Conservation (phyloP, 768 basidiomycete species). For the Amanita subjunquillea region DNA sequence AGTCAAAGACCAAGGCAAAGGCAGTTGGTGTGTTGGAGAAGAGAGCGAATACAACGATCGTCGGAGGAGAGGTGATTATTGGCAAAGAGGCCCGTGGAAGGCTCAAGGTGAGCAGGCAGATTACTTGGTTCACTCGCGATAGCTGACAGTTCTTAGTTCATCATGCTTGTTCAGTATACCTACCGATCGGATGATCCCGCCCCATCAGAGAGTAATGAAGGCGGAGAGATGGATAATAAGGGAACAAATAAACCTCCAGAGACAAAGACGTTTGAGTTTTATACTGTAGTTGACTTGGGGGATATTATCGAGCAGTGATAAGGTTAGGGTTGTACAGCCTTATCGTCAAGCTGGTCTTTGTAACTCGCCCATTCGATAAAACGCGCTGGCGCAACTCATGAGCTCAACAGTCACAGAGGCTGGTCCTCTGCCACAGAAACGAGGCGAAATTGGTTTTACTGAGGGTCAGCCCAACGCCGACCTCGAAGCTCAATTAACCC, state of each 20-base stretch:
- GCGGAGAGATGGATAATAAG: conserved; percentile 23
- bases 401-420: conserved; percentile 25
- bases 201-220: conserved; percentile 50
- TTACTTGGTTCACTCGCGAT: no score
- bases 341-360: not conserved
- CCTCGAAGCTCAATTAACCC: conserved; percentile 4
- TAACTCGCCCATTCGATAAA: not conserved
- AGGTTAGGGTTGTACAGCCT: conserved; percentile 4
- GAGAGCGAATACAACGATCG: conserved; percentile 79
- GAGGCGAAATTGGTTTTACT: conserved; percentile 55
- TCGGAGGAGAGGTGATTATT: conserved; percentile 84
- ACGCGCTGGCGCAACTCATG: not conserved
- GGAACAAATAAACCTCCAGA: conserved; percentile 44
- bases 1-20: conserved; percentile 36
- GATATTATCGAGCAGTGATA: conserved; percentile 31
- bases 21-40: conserved; percentile 75
- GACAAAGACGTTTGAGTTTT: conserved; percentile 86
- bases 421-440: conserved; percentile 51
- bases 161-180: conserved; percentile 89
- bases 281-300: conserved; percentile 75
- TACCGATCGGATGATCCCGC: conserved; percentile 85
- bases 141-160: conserved; percentile 48
- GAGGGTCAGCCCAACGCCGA: conserved; percentile 30
- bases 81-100: conserved; percentile 69
- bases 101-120: conserved; percentile 46